phyloP scores from a whole-genome alignment of 2,329 filamentous ascomycete genomes.

The Talaromyces sp. region DNA sequence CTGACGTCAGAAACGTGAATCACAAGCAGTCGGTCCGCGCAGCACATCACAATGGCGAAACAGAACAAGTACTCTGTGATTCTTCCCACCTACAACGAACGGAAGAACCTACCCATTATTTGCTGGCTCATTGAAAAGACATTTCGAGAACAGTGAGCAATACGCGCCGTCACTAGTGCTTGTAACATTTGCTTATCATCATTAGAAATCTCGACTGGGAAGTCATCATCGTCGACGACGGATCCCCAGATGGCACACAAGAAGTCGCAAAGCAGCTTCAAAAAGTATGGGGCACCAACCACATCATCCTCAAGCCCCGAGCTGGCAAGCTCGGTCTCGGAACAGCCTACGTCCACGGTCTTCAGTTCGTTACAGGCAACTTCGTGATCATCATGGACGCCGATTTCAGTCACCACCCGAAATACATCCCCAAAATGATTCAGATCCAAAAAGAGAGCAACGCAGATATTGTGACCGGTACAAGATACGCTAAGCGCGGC shows the following conservation, averaged over 20 bases:
- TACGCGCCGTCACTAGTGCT: background rate
- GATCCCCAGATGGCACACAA: conserved; percentile 92
- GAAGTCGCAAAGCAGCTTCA: conserved; percentile 86
- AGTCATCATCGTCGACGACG: conserved; percentile 96
- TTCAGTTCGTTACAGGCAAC: conserved; percentile 86
- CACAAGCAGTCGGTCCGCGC: background rate
- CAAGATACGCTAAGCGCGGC: conserved; percentile 77
- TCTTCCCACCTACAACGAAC: conserved; percentile 97
- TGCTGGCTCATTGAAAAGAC: conserved; percentile 89
- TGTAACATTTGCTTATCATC: background rate
- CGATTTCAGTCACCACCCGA: conserved; percentile 98
- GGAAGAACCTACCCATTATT: conserved; percentile 92
- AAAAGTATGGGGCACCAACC: conserved; percentile 70
- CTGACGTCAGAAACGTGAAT: background rate
- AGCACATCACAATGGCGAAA: conserved; percentile 32
- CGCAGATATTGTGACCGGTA: conserved; percentile 97
- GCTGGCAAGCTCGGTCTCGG: conserved; percentile 95
- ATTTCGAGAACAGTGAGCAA: conserved; percentile 76
- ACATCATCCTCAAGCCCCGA: conserved; percentile 80
- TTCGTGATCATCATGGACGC: conserved; percentile 99
- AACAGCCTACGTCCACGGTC: conserved; percentile 91
- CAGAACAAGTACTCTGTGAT: conserved; percentile 93
- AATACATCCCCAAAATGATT: conserved; percentile 97
- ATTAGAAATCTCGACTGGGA: conserved; percentile 89
- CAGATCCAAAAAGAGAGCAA: conserved; percentile 69